Percentiles rank a stretch among this genome's conserved stretches.
Conservation (phyloP, 2,329 filamentous ascomycete species). For the Akanthomyces lecanii region DNA sequence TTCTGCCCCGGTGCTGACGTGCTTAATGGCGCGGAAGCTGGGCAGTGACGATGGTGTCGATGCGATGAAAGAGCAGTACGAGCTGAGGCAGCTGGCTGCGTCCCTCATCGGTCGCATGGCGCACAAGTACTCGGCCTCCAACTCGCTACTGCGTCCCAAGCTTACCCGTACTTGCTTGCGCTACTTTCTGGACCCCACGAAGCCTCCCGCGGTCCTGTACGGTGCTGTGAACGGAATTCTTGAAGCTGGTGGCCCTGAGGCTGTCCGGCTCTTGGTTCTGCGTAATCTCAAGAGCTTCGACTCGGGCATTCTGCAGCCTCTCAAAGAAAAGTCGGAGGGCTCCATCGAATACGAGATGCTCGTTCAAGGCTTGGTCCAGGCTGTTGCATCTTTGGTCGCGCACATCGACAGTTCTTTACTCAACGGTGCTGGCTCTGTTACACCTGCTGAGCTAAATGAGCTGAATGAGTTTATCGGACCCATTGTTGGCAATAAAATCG, state of each 20-base stretch:
- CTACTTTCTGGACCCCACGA: conserved; percentile 81
- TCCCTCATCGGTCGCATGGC: conserved; percentile 76
- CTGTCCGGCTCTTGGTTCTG: conserved; percentile 52
- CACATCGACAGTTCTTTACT: conserved; percentile 35
- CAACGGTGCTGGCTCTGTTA: conserved; percentile 31
- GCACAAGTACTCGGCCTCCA: conserved; percentile 74
- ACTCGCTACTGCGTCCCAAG: conserved; percentile 77
- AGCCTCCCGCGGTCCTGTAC: conserved; percentile 80
- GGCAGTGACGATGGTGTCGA: conserved; percentile 54
- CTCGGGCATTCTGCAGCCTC: conserved; percentile 47
- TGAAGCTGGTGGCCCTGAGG: conserved; percentile 65
- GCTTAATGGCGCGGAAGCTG: conserved; percentile 73
- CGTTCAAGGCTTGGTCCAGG: conserved; percentile 52
- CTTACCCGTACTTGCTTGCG: conserved; percentile 92
- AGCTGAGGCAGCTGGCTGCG: conserved; percentile 78
- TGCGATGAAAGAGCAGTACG: conserved; percentile 62
- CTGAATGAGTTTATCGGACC: conserved; percentile 53
- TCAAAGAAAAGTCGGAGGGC: conserved; percentile 48
- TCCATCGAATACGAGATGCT: conserved; percentile 53
- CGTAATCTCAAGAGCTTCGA: conserved; percentile 54
- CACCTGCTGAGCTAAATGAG: conserved; percentile 39
- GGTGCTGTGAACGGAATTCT: conserved; percentile 79
- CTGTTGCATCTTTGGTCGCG: conserved; percentile 42
- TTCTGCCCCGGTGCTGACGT: conserved; percentile 85
- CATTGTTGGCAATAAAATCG: conserved; percentile 48